Evolutionary conservation across 345 rosid genomes (phyloP).

Genomic region (Moricandia arvensis): DNA sequence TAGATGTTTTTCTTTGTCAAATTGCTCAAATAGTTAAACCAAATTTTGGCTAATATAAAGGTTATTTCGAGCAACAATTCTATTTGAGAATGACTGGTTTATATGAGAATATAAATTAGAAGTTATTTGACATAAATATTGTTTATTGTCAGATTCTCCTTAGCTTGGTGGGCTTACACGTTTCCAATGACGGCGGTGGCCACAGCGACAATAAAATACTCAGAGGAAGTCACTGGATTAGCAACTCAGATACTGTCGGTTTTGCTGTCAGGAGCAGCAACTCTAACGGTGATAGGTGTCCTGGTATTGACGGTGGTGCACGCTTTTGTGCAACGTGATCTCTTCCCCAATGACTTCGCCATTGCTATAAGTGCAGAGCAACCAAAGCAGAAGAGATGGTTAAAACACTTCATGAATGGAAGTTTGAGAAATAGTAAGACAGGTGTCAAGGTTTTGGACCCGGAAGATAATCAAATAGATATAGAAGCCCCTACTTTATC

Average conservation of each 20-base stretch:
- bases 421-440: conserved; percentile 53
- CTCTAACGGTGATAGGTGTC: conserved; percentile 54
- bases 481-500: conserved; percentile 43
- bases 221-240: conserved; percentile 47
- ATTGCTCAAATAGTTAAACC: too few relatives aligned
- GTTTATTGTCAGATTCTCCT: conserved; percentile 56
- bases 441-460: conserved; percentile 43
- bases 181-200: conserved; percentile 81
- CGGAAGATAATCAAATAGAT: conserved; percentile 37
- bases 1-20: too few relatives aligned
- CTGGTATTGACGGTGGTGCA: conserved; percentile 51
- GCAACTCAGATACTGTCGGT: conserved; percentile 48
- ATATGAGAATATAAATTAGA: too few relatives aligned
- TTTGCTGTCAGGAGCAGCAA: conserved; percentile 44
- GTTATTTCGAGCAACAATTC: too few relatives aligned
- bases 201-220: conserved; percentile 59
- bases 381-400: conserved; percentile 55
- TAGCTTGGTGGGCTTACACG: conserved; percentile 97
- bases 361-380: conserved; percentile 65
- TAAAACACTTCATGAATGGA: conserved; percentile 42
- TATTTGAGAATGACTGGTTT: too few relatives aligned
- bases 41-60: too few relatives aligned
- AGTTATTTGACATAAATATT: neutral
- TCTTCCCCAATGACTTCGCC: conserved; percentile 67
- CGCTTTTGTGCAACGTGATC: conserved; percentile 51